These are phyloP conservation scores for Pelargonium australe DNA, from an alignment of 441 rosid species.

Conservation along the genomic window DNA sequence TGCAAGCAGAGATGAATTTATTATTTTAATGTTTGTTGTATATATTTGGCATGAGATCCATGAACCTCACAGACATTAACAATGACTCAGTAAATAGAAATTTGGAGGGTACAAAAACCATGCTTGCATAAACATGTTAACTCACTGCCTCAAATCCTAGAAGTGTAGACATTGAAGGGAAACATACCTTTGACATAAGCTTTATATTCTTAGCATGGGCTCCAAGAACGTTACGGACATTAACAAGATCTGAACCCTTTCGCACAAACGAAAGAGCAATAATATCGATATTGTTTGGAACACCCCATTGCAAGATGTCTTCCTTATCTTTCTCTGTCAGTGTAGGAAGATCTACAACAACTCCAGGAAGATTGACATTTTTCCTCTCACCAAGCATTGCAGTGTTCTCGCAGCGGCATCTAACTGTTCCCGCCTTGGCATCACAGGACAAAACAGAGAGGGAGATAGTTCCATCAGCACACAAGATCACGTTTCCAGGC, in stretches of 20 bases:
- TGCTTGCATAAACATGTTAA: background rate
- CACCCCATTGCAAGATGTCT: constrained; percentile 82
- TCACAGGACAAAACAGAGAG: constrained; percentile 70
- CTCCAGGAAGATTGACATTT: constrained; percentile 94
- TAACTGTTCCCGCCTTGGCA: constrained; percentile 52
- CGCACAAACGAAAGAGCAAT: constrained; percentile 91
- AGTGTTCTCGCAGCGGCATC: constrained; percentile 78
- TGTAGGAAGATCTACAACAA: constrained; percentile 87
- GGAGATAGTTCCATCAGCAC: constrained; percentile 90
- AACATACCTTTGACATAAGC: constrained; percentile 88
- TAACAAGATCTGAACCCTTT: constrained; percentile 82
- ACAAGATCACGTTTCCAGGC: constrained; percentile 78
- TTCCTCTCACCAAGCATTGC: constrained; percentile 92
- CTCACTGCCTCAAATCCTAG: background rate
- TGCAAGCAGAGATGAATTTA: no score
- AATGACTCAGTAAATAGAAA: no score
- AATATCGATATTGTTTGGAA: constrained; percentile 89
- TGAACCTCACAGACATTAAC: no score
- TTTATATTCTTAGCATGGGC: constrained; percentile 62
- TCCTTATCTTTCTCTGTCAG: constrained; percentile 89
- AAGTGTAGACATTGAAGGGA: background rate
- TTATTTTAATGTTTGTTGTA: no score
- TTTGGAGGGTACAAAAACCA: background rate
- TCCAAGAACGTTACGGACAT: constrained; percentile 73
- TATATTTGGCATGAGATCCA: no score